Percentiles rank a stretch among this genome's conserved stretches.
phyloP scores from a whole-genome alignment of 2,329 filamentous ascomycete genomes.

The Fusarium sp. region DNA sequence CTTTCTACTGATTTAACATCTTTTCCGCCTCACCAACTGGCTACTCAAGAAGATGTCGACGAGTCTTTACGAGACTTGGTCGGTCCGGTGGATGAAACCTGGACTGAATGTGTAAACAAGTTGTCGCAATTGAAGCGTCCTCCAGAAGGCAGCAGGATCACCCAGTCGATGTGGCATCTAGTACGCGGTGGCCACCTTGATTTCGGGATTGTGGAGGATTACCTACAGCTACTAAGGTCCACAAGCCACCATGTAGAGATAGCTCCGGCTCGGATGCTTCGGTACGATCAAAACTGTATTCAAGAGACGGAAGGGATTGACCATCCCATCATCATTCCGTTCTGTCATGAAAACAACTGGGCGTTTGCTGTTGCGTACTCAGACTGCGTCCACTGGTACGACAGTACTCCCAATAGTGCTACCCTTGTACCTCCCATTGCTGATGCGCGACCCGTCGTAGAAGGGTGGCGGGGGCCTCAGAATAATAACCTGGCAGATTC shows the following conservation, averaged over 20 bases:
- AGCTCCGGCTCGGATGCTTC: not conserved
- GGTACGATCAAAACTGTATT: not conserved
- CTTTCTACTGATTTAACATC: not conserved
- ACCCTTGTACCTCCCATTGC: not conserved
- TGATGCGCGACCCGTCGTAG: not conserved
- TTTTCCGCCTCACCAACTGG: not conserved
- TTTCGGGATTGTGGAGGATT: not conserved
- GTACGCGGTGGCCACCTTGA: not conserved
- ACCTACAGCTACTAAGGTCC: not conserved
- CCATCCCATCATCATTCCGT: not conserved
- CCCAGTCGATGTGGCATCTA: not conserved
- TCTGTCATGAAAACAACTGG: not conserved
- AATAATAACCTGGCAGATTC: not conserved
- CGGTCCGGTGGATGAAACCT: not conserved
- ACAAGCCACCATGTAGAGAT: not conserved
- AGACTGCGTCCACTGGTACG: not conserved
- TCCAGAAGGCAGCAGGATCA: not conserved
- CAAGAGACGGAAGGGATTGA: not conserved
- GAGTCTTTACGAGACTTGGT: not conserved
- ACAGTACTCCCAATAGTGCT: not conserved
- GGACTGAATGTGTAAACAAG: not conserved
- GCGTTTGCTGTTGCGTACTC: not conserved
- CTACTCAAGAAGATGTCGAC: not conserved
- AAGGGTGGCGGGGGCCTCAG: not conserved
- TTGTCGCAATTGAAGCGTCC: not conserved